Conservation (phyloP, 106 monocot species). For the Allium cepa region DNA sequence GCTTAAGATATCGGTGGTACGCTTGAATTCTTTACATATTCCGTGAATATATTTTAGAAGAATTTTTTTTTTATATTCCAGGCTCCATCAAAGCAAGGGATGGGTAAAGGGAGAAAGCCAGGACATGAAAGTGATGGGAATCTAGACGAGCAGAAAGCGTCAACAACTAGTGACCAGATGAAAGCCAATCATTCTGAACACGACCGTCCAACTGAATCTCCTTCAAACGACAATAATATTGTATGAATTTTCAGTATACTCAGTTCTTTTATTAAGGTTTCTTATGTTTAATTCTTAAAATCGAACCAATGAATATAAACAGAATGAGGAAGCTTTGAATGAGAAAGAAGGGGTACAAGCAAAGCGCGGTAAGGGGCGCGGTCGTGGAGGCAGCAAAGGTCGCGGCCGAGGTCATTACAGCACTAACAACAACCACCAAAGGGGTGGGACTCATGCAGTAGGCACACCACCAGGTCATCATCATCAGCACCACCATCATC, state of each 20-base stretch:
- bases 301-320: neutral
- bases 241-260: no score
- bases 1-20: no score
- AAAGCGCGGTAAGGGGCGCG: conserved; percentile 37
- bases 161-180: conserved; percentile 28
- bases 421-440: conserved; percentile 16
- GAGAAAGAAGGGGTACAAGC: conserved; percentile 32
- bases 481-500: neutral
- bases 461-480: conserved; percentile 36
- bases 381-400: conserved; percentile 32
- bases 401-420: conserved; percentile 50
- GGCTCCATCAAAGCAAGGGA: conserved; percentile 30
- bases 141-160: conserved; percentile 53
- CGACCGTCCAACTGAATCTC: conserved; percentile 30
- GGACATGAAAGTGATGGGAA: conserved; percentile 64
- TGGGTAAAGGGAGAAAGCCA: conserved; percentile 32
- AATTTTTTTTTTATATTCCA: neutral
- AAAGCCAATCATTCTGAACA: conserved; percentile 35
- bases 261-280: no score
- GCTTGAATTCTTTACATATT: no score
- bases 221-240: neutral
- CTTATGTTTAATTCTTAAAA: no score
- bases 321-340: conserved; percentile 41
- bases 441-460: conserved; percentile 11
- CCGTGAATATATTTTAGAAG: neutral